Base-by-base conservation (phyloP, 1,139 yeast species). In the Blastobotrys raffinosifermentans region DNA sequence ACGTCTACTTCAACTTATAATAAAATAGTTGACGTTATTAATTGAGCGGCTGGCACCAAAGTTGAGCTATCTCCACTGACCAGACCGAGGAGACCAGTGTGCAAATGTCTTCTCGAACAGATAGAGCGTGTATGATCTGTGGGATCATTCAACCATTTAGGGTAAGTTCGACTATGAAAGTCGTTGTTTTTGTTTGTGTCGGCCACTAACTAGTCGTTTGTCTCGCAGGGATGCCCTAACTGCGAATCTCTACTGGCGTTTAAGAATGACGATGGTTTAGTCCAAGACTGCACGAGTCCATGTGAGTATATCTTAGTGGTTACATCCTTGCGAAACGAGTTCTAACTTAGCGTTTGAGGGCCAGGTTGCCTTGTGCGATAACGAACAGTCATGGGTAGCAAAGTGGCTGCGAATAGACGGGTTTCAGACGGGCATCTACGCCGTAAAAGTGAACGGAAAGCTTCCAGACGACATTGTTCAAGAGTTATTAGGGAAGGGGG, bases 71-170 rank as follows among this genome's bases (percentile, higher is more conserved):
- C n/a, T n/a, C n/a, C n/a, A n/a, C n/a, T n/a, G n/a, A n/a, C n/a
- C n/a, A n/a, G n/a, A n/a, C n/a, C n/a, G n/a, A n/a, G n/a, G n/a
- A n/a, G n/a, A n/a, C n/a, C n/a, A n/a, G n/a, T n/a, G n/a, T n/a
- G n/a, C n/a, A n/a, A 25, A 73, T 75, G 80, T 73, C 80, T 13
- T 64, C 75, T 22, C 72, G 79, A 63, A 71, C 83, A 19, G 95
- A 91, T 51, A 76, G 98, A 70, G 98, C 98, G 17, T 91, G 98
- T 59, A 85, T 91, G 96, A 73, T 91, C 44, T 91, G 98, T 63
- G 98, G 96, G 6, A 73, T 89, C 43, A 84, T 91, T 44, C 95
- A 85, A 55, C 76, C 91, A 8, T 72, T 77, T 60, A 69, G 70
- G 49, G 74, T 69, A 51, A 26, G 43, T 20, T 2, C 15, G 3